A percentile compares a stretch with the other conserved stretches of the same genome.
phyloP scores from a whole-genome alignment of 192 early-diverging fungal genomes.

The Gaertneriomyces semiglobifer region DNA sequence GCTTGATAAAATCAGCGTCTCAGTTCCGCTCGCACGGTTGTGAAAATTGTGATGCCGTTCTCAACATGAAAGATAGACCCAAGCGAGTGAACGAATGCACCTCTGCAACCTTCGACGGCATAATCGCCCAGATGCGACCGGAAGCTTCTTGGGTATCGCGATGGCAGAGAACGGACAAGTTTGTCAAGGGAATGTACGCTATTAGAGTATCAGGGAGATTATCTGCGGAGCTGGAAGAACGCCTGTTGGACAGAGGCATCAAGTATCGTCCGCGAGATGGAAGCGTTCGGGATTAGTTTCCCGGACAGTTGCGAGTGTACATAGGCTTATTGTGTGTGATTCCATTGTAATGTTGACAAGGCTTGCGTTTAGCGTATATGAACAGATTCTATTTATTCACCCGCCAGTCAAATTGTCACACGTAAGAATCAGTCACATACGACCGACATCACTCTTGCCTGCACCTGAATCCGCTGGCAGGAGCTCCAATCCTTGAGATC shows the following conservation, averaged over 20 bases:
- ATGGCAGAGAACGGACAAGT: conserved; percentile 56
- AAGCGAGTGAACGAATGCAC: conserved; percentile 33
- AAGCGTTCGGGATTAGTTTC: conserved; percentile 41
- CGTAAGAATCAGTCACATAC: not conserved
- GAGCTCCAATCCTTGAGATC: conserved; percentile 76
- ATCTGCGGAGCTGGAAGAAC: conserved; percentile 42
- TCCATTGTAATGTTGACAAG: too few relatives aligned
- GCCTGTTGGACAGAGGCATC: conserved; percentile 37
- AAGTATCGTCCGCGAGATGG: conserved; percentile 54
- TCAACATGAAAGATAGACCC: conserved; percentile 29
- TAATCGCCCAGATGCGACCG: conserved; percentile 46
- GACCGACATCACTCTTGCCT: not conserved
- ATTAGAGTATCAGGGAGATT: conserved; percentile 45
- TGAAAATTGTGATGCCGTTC: conserved; percentile 52
- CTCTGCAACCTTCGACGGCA: conserved; percentile 45
- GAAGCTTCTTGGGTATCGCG: conserved; percentile 44
- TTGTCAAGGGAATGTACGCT: conserved; percentile 49
- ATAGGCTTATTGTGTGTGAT: too few relatives aligned
- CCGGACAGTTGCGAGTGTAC: too few relatives aligned
- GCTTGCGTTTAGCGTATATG: too few relatives aligned
- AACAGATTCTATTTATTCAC: too few relatives aligned
- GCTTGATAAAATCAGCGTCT: conserved; percentile 40
- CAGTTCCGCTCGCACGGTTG: conserved; percentile 47
- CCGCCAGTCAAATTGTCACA: too few relatives aligned
- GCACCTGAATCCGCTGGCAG: conserved; percentile 62